phyloP scores from a whole-genome alignment of 805 yeast genomes.

The Spathaspora girioi region DNA sequence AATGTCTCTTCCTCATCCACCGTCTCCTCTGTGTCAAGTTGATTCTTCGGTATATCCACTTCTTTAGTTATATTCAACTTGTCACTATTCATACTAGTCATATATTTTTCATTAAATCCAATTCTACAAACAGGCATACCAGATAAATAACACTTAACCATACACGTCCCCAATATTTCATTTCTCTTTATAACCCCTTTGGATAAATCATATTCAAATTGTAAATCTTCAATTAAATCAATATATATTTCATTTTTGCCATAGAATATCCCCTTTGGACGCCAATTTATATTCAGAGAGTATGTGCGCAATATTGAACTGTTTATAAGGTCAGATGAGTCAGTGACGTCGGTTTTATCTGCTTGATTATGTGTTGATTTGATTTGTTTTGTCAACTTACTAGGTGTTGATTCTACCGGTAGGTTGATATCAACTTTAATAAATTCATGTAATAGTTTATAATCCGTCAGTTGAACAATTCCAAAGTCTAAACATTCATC shows the following conservation, averaged over 20 bases:
- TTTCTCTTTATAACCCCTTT: constrained; percentile 24
- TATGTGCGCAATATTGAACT: constrained; percentile 74
- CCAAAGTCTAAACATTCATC: constrained; percentile 93
- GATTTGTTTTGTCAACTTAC: too few relatives aligned
- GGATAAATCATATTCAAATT: constrained; percentile 33
- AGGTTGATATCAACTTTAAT: constrained; percentile 51
- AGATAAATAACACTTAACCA: constrained; percentile 35
- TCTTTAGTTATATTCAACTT: neutral
- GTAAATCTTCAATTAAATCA: constrained; percentile 37
- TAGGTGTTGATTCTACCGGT: constrained; percentile 10
- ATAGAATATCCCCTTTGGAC: constrained; percentile 44
- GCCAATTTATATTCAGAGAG: constrained; percentile 52
- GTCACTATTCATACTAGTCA: constrained; percentile 25
- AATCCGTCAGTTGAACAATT: constrained; percentile 78
- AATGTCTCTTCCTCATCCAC: constrained; percentile 6
- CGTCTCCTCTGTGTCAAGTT: constrained; percentile 8
- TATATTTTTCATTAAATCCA: constrained; percentile 37
- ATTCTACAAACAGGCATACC: constrained; percentile 43
- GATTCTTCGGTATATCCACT: constrained; percentile 9
- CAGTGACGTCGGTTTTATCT: constrained; percentile 26
- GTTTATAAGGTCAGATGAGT: constrained; percentile 39
- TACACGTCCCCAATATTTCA: constrained; percentile 31
- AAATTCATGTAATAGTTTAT: constrained; percentile 72
- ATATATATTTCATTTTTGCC: constrained; percentile 42
- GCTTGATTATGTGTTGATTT: constrained; percentile 39